Conservation (phyloP, 177 flowering plant species). For the Vitis hybrid region DNA sequence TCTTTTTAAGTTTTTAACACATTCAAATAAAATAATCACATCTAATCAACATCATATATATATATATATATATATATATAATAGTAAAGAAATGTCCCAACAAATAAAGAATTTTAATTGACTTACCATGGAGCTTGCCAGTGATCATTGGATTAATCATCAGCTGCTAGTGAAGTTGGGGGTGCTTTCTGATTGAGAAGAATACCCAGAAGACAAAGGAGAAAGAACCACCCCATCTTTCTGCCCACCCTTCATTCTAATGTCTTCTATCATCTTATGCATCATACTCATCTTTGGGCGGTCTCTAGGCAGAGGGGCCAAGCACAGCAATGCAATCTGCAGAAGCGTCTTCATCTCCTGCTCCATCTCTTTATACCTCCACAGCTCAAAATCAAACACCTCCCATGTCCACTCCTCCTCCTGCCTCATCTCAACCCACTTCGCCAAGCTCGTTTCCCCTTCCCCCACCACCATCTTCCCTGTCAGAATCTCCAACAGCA, state of each 20-base stretch:
- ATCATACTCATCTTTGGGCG: constrained; percentile 51
- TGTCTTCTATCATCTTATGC: constrained; percentile 45
- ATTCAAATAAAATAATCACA: no score
- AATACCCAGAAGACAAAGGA: constrained; percentile 25
- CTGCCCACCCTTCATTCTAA: constrained; percentile 24
- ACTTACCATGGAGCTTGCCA: no score
- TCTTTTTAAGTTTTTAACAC: no score
- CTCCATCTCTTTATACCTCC: constrained; percentile 40
- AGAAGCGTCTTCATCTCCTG: constrained; percentile 47
- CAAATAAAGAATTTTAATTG: no score
- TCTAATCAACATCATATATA: no score
- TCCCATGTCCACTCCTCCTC: constrained; percentile 30
- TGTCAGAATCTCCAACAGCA: constrained; percentile 45
- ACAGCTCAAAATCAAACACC: constrained; percentile 51
- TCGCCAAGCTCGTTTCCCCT: constrained; percentile 25
- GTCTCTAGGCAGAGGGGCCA: constrained; percentile 29
- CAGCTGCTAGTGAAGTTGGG: constrained; percentile 17
- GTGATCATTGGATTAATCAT: neutral
- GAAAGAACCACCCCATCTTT: constrained; percentile 12
- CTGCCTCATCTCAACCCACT: constrained; percentile 40
- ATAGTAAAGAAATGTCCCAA: no score
- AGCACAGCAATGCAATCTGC: constrained; percentile 49
- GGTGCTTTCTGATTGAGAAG: constrained; percentile 25
- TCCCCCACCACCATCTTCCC: constrained; percentile 33
- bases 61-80: no score